Percentiles rank a stretch among this genome's conserved stretches.
Conservation (phyloP, 371 early-diverging fungal genomes). For the Choanephora cucurbitarum region DNA sequence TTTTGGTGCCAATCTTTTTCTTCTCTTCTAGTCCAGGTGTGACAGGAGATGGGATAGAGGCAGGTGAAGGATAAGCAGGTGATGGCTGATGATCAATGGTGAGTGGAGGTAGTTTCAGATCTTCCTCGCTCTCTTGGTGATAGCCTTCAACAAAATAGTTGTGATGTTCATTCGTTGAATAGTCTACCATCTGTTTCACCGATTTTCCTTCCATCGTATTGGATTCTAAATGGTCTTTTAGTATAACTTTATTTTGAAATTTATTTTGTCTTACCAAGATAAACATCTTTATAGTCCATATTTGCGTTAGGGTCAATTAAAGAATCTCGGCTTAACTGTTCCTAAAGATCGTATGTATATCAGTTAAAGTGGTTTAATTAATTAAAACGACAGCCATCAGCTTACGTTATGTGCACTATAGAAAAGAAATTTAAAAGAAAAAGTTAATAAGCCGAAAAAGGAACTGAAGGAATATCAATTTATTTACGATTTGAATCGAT, state of each 20-base stretch:
- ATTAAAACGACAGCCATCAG: not conserved
- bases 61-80: slow-evolving; percentile 14
- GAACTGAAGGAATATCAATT: not conserved
- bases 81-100: slow-evolving; percentile 13
- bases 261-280: slow-evolving; percentile 13
- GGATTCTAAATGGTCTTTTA: slow-evolving; percentile 9
- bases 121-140: not conserved
- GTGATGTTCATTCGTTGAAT: not conserved
- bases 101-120: slow-evolving; percentile 18
- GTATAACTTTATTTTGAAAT: not conserved
- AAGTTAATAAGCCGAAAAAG: not conserved
- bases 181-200: not conserved
- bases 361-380: not conserved
- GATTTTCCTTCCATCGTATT: slow-evolving; percentile 2
- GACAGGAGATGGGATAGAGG: slow-evolving; percentile 15
- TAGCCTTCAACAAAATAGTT: not conserved
- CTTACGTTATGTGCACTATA: slow-evolving; percentile 3
- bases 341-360: not conserved
- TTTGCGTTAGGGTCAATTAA: slow-evolving; percentile 7
- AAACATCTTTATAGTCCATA: slow-evolving; percentile 12
- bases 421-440: slow-evolving; percentile 1
- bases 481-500: slow-evolving; percentile 15
- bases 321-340: slow-evolving; percentile 10
- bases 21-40: slow-evolving; percentile 7
- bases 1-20: not conserved